These are phyloP conservation scores for Phytophthora constricta DNA, from an alignment of 352 stramenopile species.

Conservation along the genomic window DNA sequence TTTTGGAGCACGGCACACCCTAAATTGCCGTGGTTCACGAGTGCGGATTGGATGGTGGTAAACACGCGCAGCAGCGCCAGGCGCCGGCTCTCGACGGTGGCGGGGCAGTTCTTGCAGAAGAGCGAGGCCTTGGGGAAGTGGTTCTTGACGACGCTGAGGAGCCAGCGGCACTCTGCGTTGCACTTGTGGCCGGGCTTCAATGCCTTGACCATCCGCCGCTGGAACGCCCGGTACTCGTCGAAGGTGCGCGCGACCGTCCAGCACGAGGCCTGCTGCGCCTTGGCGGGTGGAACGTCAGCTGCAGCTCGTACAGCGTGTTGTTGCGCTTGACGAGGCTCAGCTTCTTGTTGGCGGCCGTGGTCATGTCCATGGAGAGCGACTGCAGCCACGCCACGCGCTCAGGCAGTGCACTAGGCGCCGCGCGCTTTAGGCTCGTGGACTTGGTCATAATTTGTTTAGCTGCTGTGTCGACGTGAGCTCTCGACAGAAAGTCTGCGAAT, in stretches of 20 bases:
- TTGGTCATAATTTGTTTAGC: slow-evolving; percentile 17
- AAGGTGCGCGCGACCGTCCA: slow-evolving; percentile 43
- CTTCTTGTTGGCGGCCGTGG: slow-evolving; percentile 31
- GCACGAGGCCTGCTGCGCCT: slow-evolving; percentile 14
- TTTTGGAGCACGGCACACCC: slow-evolving; percentile 33
- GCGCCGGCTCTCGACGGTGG: slow-evolving; percentile 35
- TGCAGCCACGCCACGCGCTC: slow-evolving; percentile 41
- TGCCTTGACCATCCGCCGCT: slow-evolving; percentile 47
- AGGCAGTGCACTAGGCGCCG: slow-evolving; percentile 29
- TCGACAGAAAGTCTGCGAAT: slow-evolving; percentile 13
- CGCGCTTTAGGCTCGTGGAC: slow-evolving; percentile 26
- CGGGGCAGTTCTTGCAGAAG: slow-evolving; percentile 42
- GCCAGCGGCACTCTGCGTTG: slow-evolving; percentile 62
- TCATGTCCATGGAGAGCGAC: slow-evolving; percentile 31
- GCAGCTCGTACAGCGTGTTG: slow-evolving; percentile 41
- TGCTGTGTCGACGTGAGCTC: neutral
- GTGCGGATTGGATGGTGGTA: slow-evolving; percentile 30
- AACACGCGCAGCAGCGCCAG: slow-evolving; percentile 35
- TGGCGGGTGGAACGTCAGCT: slow-evolving; percentile 22
- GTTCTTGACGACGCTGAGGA: slow-evolving; percentile 56
- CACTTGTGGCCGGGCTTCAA: slow-evolving; percentile 60
- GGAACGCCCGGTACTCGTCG: slow-evolving; percentile 53
- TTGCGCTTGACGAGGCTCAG: slow-evolving; percentile 35
- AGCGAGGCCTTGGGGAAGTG: slow-evolving; percentile 55
- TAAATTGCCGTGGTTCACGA: slow-evolving; percentile 41